phyloP scores from a whole-genome alignment of 148 eudicot species.

The Rhododendron kiyosumense region DNA sequence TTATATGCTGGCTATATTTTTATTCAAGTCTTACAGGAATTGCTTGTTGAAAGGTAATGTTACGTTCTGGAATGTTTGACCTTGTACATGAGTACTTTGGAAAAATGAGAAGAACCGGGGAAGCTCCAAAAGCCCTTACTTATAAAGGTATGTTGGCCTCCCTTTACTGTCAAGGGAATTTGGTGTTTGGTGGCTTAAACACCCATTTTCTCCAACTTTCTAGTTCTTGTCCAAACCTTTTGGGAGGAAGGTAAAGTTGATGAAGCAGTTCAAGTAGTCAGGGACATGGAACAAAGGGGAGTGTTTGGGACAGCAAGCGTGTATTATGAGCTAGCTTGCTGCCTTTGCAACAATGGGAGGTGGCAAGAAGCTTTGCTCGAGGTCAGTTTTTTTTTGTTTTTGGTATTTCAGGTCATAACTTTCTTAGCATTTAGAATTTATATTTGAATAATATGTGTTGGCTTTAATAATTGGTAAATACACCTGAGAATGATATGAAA shows the following conservation, averaged over 20 bases:
- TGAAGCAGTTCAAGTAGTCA: conserved; percentile 70
- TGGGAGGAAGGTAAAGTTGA: conserved; percentile 75
- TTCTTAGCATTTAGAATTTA: background rate
- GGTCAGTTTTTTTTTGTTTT: conserved; percentile 36
- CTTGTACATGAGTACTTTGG: conserved; percentile 67
- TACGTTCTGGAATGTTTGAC: conserved; percentile 68
- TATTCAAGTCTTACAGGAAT: conserved; percentile 25
- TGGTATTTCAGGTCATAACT: background rate
- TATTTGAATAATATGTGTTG: background rate
- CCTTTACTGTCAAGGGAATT: background rate
- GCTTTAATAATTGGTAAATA: background rate
- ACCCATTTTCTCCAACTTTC: conserved; percentile 12
- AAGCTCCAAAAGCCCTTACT: conserved; percentile 74
- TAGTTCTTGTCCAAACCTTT: conserved; percentile 83
- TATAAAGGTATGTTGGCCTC: conserved; percentile 54
- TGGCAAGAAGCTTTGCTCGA: conserved; percentile 79
- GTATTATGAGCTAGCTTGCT: conserved; percentile 87
- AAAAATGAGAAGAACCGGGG: conserved; percentile 73
- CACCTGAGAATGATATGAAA: background rate
- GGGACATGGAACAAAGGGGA: conserved; percentile 90
- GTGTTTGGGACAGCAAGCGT: conserved; percentile 71
- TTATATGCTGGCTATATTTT: background rate
- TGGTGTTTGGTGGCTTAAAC: conserved; percentile 4
- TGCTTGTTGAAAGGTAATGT: conserved; percentile 71
- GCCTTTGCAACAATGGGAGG: conserved; percentile 84